phyloP scores from a whole-genome alignment of 768 basidiomycete species.

The Arthromyces matolae region DNA sequence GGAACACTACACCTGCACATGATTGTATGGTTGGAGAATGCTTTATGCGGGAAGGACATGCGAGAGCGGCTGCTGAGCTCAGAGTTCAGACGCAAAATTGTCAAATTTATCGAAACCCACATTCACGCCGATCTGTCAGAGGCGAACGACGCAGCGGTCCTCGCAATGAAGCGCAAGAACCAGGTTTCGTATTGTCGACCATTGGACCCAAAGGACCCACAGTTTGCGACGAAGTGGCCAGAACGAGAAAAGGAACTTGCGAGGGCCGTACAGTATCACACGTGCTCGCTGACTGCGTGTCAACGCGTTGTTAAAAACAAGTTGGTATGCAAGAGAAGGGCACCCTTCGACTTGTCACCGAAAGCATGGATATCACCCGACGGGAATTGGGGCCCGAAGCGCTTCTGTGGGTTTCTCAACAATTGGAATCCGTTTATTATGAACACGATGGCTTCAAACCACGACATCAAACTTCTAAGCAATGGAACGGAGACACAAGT shows the following conservation, averaged over 20 bases:
- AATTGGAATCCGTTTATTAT: constrained; percentile 25
- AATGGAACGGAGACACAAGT: constrained; percentile 6
- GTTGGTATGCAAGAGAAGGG: constrained; percentile 29
- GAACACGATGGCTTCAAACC: constrained; percentile 26
- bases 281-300: constrained; percentile 25
- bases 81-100: constrained; percentile 18
- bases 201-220: no score
- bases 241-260: no score
- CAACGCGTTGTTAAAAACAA: constrained; percentile 14
- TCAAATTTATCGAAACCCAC: no score
- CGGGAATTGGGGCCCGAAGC: constrained; percentile 28
- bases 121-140: no score
- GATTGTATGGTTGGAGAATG: constrained; percentile 32
- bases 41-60: constrained; percentile 26
- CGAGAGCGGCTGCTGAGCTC: constrained; percentile 22
- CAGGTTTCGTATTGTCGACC: no score
- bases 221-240: no score
- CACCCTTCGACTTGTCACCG: constrained; percentile 22
- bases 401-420: constrained; percentile 22
- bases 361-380: constrained; percentile 22
- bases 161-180: no score
- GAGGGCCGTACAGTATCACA: constrained; percentile 29
- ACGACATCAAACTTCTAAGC: constrained; percentile 39
- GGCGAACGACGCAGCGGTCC: no score
- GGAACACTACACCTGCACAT: constrained; percentile 40